Evolutionary conservation across 352 stramenopile species (phyloP), one percentile per base, ranked within the genome.

Genomic region (Pelagophyceae sp.): DNA sequence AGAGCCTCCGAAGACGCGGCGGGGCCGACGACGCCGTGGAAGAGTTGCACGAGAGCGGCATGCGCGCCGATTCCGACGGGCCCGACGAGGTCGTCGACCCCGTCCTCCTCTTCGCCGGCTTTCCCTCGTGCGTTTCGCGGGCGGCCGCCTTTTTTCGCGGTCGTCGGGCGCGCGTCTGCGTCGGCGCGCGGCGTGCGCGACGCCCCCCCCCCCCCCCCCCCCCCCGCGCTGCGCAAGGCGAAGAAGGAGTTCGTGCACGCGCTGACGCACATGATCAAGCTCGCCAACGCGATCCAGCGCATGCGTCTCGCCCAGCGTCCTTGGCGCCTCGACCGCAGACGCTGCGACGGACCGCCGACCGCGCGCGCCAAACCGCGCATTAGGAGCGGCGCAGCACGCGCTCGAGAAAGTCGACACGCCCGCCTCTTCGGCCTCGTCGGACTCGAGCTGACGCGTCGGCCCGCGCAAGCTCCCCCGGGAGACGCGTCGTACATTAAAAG

Each of bases 201-300:
- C 45, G 45, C 11, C 45, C 45, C 11, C 45, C 45, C 11, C 45
- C 45, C 11, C 45, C 45, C 45, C 11, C 45, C 45, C 23, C 11
- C 11, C 45, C 35, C 67, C 6, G 38, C 67, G 38, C 67, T 74
- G 2, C 67, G 67, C 33, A 74, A 74, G 67, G 67, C 67, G 5
- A 74, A 74, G 67, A 29, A 35, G 20, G 67, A 74, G 67, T 74
- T 74, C 67, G 33, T 58, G 15, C 51, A 2, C 1, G 67, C 67
- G 5, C 67, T 74, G 23, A 2, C 11, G 35, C 33, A 58, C 35
- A 37, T 31, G 35, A 37, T 74, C 35, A 51, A 58, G 67, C 67
- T 74, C 35, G 67, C 67, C 17, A 74, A 74, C 67, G 11, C 67
- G 5, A n/a, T 19, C 17, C 35, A 37, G 67, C 67, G 67, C 20